These are phyloP conservation scores for Tetrapyrgos nigripes DNA, from an alignment of 1,284 basidiomycete genomes.

Conservation along the genomic window DNA sequence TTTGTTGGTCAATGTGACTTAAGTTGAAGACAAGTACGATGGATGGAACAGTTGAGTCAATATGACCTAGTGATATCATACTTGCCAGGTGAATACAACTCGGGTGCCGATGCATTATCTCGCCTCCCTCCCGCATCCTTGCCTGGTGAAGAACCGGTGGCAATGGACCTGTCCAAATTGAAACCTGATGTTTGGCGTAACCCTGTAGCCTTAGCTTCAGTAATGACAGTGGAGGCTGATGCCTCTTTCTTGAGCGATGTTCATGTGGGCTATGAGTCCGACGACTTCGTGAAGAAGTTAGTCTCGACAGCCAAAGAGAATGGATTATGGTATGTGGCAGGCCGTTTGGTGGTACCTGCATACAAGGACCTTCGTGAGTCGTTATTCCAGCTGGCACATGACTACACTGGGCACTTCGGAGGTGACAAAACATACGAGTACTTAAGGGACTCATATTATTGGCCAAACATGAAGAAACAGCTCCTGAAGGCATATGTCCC, in stretches of 20 bases:
- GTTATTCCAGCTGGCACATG: constrained; percentile 29
- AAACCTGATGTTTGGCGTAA: neutral
- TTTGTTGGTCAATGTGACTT: constrained; percentile 42
- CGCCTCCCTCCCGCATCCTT: constrained; percentile 1
- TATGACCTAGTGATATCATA: constrained; percentile 28
- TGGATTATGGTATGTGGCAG: constrained; percentile 10
- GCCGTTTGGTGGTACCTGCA: constrained; percentile 6
- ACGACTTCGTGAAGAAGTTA: constrained; percentile 24
- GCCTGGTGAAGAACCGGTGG: too few species aligned
- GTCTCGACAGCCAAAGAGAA: neutral
- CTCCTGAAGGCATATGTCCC: constrained; percentile 22
- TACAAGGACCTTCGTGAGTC: neutral
- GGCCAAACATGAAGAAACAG: constrained; percentile 43
- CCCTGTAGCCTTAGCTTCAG: neutral
- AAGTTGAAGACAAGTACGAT: constrained; percentile 30
- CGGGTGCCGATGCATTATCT: constrained; percentile 25
- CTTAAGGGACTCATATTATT: constrained; percentile 40
- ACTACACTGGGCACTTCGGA: constrained; percentile 44
- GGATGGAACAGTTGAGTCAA: constrained; percentile 37
- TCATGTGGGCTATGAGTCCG: neutral
- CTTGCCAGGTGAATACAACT: constrained; percentile 24
- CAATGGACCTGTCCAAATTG: too few species aligned
- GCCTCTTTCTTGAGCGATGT: neutral
- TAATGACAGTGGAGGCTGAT: neutral
- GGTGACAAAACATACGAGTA: constrained; percentile 39